Evolutionary conservation across 2,329 filamentous ascomycete species (phyloP).

Genomic region (Colletotrichum horii): DNA sequence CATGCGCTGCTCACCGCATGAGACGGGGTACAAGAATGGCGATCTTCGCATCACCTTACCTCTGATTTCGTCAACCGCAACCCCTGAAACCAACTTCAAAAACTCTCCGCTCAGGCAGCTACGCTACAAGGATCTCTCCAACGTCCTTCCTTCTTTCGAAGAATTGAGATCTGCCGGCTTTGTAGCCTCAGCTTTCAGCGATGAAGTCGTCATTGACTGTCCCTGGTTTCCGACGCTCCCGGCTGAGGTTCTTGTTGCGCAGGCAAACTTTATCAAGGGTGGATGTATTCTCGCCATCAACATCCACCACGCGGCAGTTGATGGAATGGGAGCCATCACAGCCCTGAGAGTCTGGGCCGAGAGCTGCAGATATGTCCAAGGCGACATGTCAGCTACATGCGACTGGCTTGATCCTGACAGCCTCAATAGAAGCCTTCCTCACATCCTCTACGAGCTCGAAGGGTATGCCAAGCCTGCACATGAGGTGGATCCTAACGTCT

Average conservation of each 20-base stretch:
- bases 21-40: background rate
- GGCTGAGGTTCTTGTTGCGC: background rate
- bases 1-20: background rate
- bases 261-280: background rate
- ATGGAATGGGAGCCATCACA: background rate
- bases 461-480: background rate
- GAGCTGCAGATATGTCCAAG: background rate
- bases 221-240: background rate
- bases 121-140: background rate
- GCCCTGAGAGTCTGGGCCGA: background rate
- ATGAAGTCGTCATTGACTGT: background rate
- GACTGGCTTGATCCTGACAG: background rate
- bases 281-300: background rate
- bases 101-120: background rate
- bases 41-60: background rate
- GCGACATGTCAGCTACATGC: background rate
- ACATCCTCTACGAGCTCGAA: background rate
- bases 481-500: background rate
- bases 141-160: background rate
- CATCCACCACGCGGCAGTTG: background rate
- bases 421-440: background rate
- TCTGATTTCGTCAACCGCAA: background rate
- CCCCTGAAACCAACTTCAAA: background rate
- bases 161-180: background rate
- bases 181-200: background rate